Evolutionary conservation across 345 rosid species (phyloP).

Genomic region (Linum lewisii): DNA sequence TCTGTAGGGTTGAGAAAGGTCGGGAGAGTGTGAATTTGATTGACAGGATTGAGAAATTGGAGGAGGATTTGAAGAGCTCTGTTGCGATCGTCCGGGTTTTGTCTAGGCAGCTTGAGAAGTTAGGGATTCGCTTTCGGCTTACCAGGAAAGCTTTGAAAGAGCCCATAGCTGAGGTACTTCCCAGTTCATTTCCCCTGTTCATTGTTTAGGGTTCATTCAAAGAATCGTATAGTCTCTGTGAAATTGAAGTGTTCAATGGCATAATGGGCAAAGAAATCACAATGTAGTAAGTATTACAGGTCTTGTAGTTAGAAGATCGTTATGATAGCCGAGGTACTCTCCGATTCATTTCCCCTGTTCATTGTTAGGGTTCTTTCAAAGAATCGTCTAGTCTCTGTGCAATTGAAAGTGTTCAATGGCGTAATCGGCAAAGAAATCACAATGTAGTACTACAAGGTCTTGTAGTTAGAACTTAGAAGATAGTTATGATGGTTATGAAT

Average conservation of each 20-base stretch:
- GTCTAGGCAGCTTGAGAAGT: conserved; percentile 84
- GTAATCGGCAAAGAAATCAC: no score
- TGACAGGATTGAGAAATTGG: conserved; percentile 70
- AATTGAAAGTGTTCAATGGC: no score
- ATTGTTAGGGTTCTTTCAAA: neutral
- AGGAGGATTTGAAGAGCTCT: conserved; percentile 67
- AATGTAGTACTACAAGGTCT: no score
- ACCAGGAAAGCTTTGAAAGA: conserved; percentile 64
- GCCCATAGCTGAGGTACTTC: conserved; percentile 65
- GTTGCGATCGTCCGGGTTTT: conserved; percentile 51
- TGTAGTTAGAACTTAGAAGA: conserved; percentile 6
- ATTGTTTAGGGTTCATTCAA: neutral
- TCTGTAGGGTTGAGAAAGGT: conserved; percentile 26
- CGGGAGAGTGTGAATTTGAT: conserved; percentile 38
- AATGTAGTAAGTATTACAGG: no score
- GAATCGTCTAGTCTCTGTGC: no score
- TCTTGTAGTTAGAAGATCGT: neutral
- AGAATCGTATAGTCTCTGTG: no score
- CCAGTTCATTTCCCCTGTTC: conserved; percentile 1
- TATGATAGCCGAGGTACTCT: conserved; percentile 41
- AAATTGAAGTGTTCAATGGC: no score
- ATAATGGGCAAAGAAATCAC: no score
- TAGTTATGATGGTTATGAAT: neutral
- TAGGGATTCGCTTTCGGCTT: conserved; percentile 78
- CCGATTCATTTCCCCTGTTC: conserved; percentile 1